Evolutionary conservation across 129 eudicot species (phyloP).

Genomic region (Ambrosia artemisiifolia): DNA sequence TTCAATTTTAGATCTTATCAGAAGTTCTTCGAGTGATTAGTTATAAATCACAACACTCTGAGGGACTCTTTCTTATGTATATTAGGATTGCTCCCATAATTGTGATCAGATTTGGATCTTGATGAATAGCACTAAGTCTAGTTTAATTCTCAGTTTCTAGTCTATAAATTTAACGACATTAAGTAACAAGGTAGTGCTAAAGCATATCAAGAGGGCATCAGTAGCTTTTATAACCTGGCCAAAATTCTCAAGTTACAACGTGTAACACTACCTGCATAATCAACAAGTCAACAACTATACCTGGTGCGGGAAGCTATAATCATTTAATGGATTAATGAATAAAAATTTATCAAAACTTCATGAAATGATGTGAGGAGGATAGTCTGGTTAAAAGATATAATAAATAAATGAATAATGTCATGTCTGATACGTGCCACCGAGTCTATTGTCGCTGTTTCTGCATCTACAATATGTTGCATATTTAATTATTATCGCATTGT

Average conservation of each 20-base stretch:
- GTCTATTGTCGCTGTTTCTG: too few species aligned
- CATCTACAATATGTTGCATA: too few species aligned
- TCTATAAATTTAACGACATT: neutral
- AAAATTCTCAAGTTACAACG: neutral
- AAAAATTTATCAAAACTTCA: neutral
- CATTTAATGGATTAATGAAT: neutral
- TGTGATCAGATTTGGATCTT: neutral
- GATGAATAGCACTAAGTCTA: neutral
- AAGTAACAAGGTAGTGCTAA: neutral
- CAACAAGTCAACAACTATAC: neutral
- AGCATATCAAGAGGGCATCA: neutral
- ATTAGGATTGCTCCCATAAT: neutral
- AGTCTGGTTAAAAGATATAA: neutral
- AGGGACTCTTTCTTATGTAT: neutral
- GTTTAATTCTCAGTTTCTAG: neutral
- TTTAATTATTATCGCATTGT: too few species aligned
- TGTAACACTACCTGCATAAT: neutral
- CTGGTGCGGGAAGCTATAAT: neutral
- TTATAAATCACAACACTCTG: neutral
- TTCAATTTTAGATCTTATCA: too few species aligned
- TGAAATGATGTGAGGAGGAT: neutral
- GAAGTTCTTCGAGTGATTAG: neutral
- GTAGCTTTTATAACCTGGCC: neutral
- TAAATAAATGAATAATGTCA: too few species aligned
- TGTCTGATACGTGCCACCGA: too few species aligned